phyloP scores from a whole-genome alignment of 1,284 basidiomycete species.

The Ganoderma meredithae region DNA sequence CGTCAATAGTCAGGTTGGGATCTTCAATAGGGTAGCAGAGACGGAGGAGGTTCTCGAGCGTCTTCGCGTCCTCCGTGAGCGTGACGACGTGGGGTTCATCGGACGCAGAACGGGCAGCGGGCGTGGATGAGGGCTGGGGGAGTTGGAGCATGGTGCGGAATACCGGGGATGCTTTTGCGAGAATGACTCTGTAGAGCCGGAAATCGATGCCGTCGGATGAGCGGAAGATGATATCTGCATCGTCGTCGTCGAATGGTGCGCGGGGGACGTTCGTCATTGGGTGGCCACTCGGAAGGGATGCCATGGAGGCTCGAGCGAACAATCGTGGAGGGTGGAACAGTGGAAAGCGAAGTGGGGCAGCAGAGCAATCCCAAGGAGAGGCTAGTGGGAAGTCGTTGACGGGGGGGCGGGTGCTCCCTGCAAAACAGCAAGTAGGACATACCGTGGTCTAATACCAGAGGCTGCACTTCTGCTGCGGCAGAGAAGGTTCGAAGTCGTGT shows the following conservation, averaged over 20 bases:
- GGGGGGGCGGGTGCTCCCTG: background rate
- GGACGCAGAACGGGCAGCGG: constrained; percentile 27
- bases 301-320: background rate
- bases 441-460: background rate
- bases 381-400: background rate
- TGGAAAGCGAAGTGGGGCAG: background rate
- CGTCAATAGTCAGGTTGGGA: constrained; percentile 27
- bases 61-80: constrained; percentile 50
- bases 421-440: background rate
- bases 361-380: background rate
- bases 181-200: constrained; percentile 26
- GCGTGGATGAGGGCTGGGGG: constrained; percentile 42
- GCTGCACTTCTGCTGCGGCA: background rate
- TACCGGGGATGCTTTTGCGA: constrained; percentile 24
- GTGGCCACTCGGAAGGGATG: background rate
- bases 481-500: background rate
- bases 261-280: background rate
- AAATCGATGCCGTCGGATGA: constrained; percentile 26
- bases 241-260: constrained; percentile 23
- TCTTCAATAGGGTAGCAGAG: constrained; percentile 44
- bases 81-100: constrained; percentile 18
- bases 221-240: constrained; percentile 25
- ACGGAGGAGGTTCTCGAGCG: constrained; percentile 58
- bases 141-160: constrained; percentile 34
- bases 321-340: background rate